These are phyloP conservation scores for Lachnum nothofagi DNA, from an alignment of 2,329 filamentous ascomycete species.

Conservation along the genomic window DNA sequence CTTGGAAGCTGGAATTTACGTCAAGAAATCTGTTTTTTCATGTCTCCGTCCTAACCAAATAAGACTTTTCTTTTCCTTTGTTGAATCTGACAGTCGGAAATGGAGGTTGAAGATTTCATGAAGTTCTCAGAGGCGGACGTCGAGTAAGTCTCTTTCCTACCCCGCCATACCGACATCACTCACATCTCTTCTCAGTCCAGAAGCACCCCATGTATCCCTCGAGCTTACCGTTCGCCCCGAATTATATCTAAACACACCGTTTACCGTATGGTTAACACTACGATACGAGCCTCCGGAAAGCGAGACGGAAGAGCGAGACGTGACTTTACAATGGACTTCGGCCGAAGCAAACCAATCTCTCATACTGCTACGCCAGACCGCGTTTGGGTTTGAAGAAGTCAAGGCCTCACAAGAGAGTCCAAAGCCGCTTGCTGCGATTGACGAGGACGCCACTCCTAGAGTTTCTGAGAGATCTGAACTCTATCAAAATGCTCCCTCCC, in stretches of 20 bases:
- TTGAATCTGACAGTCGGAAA: too few relatives aligned
- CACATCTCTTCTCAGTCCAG: not conserved
- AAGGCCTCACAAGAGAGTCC: not conserved
- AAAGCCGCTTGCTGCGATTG: too few relatives aligned
- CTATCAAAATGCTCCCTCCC: too few relatives aligned
- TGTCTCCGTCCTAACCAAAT: too few relatives aligned
- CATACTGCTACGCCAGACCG: not conserved
- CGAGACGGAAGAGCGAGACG: not conserved
- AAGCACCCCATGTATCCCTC: not conserved
- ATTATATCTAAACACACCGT: not conserved
- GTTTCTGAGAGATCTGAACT: too few relatives aligned
- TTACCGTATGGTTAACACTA: not conserved
- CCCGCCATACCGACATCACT: not conserved
- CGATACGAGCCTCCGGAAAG: not conserved
- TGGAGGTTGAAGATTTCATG: not conserved
- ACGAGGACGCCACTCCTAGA: too few relatives aligned
- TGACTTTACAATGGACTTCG: not conserved
- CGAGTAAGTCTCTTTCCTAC: not conserved
- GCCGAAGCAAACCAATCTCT: not conserved
- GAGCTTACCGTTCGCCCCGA: not conserved
- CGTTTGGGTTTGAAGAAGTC: not conserved
- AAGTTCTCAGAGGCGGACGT: not conserved
- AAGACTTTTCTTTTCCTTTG: too few relatives aligned
- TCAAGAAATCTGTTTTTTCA: too few relatives aligned
- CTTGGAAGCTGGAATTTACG: too few relatives aligned